Conservation (phyloP, 2,329 filamentous ascomycete genomes). For the Rhynchosporium agropyri region DNA sequence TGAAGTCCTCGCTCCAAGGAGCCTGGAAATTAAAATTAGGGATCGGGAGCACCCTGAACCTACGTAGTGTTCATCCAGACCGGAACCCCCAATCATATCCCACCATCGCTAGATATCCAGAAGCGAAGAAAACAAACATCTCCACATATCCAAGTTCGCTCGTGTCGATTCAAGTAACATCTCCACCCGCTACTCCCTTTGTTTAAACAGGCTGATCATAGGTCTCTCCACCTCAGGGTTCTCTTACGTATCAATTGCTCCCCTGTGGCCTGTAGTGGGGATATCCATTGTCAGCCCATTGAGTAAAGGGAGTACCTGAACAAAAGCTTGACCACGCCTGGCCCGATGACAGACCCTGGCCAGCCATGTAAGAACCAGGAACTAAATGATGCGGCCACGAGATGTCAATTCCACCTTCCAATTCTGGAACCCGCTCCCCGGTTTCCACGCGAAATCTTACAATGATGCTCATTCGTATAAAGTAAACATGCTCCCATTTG, state of each 20-base stretch:
- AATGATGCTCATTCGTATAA: background rate
- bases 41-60: background rate
- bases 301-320: no score
- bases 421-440: background rate
- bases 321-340: background rate
- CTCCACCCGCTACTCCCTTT: no score
- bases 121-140: slow-evolving; percentile 3
- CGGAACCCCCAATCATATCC: background rate
- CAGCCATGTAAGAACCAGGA: background rate
- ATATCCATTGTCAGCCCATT: no score
- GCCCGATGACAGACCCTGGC: background rate
- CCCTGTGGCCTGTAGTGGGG: background rate
- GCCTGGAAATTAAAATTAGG: background rate
- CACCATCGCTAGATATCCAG: background rate
- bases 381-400: slow-evolving; percentile 4
- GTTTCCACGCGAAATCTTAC: background rate
- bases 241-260: background rate
- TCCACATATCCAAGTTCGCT: no score
- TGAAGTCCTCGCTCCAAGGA: background rate
- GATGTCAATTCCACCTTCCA: background rate
- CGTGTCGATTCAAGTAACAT: no score
- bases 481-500: background rate
- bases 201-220: no score
- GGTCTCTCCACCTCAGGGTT: background rate
- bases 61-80: background rate